phyloP scores from a whole-genome alignment of 129 eudicot genomes.

The Saposhnikovia divaricata region DNA sequence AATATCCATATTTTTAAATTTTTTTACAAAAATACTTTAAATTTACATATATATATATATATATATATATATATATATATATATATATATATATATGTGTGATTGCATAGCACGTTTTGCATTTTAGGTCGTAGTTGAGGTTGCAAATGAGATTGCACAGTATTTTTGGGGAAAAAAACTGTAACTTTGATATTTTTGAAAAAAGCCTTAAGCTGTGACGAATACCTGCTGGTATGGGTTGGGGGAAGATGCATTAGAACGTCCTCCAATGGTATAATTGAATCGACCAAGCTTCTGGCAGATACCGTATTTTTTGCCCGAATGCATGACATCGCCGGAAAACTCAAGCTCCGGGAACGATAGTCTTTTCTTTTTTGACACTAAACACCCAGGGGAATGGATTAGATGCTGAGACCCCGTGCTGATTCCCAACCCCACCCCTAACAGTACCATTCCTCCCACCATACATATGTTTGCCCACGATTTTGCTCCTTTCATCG shows the following conservation, averaged over 20 bases:
- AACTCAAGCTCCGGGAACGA: not conserved
- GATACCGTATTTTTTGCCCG: not conserved
- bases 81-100: no score
- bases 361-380: not conserved
- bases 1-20: no score
- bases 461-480: not conserved
- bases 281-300: not conserved
- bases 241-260: not conserved
- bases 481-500: not conserved
- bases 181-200: no score
- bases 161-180: no score
- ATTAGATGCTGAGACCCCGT: not conserved
- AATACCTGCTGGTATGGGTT: not conserved
- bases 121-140: no score
- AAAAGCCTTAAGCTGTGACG: no score
- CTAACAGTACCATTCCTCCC: not conserved
- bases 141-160: no score
- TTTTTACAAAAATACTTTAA: no score
- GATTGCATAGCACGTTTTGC: no score
- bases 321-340: not conserved
- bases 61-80: no score
- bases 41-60: no score
- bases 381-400: not conserved
- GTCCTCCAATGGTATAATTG: not conserved
- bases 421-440: not conserved